phyloP scores from a whole-genome alignment of 108 stramenopile species.

The Skeletonema potamos region DNA sequence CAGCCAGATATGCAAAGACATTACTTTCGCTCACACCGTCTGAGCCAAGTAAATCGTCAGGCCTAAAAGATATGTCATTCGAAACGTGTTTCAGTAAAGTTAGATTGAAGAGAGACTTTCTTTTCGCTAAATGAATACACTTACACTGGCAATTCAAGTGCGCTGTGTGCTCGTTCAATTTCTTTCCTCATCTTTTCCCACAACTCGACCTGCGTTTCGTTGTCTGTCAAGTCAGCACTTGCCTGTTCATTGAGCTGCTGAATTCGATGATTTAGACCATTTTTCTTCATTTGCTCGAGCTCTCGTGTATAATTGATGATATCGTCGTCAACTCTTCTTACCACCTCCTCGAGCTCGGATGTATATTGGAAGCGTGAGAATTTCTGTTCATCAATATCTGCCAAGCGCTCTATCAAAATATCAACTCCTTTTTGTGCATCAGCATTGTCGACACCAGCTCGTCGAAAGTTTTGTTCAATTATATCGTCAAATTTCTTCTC shows the following conservation, averaged over 20 bases:
- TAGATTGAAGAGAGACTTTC: not conserved
- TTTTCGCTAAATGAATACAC: not conserved
- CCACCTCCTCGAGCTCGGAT: slow-evolving; percentile 11
- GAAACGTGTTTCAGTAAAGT: no score
- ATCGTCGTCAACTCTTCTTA: not conserved
- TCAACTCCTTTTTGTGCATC: no score
- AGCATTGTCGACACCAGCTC: slow-evolving; percentile 3
- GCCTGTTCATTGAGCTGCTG: not conserved
- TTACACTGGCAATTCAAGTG: slow-evolving; percentile 10
- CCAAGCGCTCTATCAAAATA: slow-evolving; percentile 4
- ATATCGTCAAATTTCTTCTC: slow-evolving; percentile 14
- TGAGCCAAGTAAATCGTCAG: slow-evolving; percentile 1
- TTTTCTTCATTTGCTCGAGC: slow-evolving; percentile 6
- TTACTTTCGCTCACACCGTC: slow-evolving; percentile 5
- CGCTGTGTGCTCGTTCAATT: not conserved
- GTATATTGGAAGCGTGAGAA: slow-evolving; percentile 3
- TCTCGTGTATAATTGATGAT: not conserved
- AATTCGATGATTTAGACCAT: not conserved
- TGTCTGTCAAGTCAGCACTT: not conserved
- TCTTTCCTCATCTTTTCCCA: not conserved
- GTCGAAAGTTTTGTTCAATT: not conserved
- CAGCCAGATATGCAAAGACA: slow-evolving; percentile 13
- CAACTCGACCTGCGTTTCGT: not conserved
- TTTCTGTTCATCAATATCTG: not conserved
- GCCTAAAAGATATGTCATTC: no score